Base-by-base conservation (phyloP, 1,284 basidiomycete genomes). In the Microbotryum saponariae region DNA sequence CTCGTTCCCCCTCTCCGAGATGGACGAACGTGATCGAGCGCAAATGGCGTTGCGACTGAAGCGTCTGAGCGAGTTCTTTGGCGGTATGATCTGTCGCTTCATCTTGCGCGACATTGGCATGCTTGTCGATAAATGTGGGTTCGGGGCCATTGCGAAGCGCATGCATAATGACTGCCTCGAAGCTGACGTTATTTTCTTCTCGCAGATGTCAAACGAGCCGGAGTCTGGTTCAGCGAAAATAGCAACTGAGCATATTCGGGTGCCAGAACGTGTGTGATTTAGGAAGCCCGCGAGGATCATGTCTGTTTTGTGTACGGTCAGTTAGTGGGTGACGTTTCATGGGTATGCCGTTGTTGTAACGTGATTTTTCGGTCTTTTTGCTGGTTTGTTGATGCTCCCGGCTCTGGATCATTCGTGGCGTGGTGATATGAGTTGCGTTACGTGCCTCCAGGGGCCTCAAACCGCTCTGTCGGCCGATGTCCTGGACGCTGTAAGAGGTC, bases 31-130 rank as follows among this genome's bases (percentile, higher is more conserved):
- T 61, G 73, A 86, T 60, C 85, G 85, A 61, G 71, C 74, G 42
- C 80, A 81, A 14, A 82, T 90, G 58, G 89, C 94, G 73, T 77
- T 80, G 65, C 86, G 85, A 71, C 80, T 97, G 59, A 84, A 82
- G 70, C 83, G 87, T 61, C 81, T 84, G 8, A 90, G 89, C 20
- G 90, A 97, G 71, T 97, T 97, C 76, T 91, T 96, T 68, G 87
- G 87, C 7, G 86, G 82, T 49, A 90, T 96, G 59, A 82, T 98
- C 51, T 80, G 96, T 59, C 89, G 89, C 10, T 96, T 96, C 75
- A 89, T 97, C 66, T 82, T 97, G 71, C 85, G 87, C 54, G 81
- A 82, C 61, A 62, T 80, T 14, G 78, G 73, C 51, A 69, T 78
- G 70, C 79, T 97, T 60, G 80, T 97, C 68, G 93, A 97, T 79